Percentiles rank a stretch among this genome's conserved stretches.
Conservation (phyloP, 257 asterid species). For the Anisodus tanguticus region DNA sequence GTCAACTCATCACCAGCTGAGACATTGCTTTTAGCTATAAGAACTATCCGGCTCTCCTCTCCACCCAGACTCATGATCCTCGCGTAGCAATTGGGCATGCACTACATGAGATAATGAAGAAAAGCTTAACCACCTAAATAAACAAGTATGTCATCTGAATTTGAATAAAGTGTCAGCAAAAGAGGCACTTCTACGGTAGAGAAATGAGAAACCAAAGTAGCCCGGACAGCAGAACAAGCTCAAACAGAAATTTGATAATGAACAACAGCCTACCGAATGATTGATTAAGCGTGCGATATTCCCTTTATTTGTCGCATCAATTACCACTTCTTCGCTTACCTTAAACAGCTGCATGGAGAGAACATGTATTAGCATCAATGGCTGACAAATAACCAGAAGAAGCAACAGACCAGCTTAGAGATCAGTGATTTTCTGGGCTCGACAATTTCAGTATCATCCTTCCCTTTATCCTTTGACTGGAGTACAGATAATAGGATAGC, state of each 20-base stretch:
- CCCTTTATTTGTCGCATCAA: constrained; percentile 91
- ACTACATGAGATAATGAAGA: constrained; percentile 51
- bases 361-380: not conserved
- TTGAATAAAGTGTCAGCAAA: not conserved
- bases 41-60: constrained; percentile 83
- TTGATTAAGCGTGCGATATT: constrained; percentile 97
- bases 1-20: constrained; percentile 90
- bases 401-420: constrained; percentile 3
- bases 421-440: not conserved
- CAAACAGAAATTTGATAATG: not conserved
- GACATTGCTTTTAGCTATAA: constrained; percentile 77
- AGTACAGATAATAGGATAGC: constrained; percentile 2
- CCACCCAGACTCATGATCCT: constrained; percentile 77
- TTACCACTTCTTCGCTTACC: constrained; percentile 88
- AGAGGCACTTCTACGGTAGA: not conserved
- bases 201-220: not conserved
- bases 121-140: not conserved
- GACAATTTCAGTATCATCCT: not conserved
- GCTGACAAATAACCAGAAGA: not conserved
- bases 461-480: not conserved
- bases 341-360: constrained; percentile 78
- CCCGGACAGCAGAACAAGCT: constrained; percentile 19
- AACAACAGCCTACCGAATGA: constrained; percentile 73
- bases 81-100: constrained; percentile 96
- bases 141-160: not conserved